These are phyloP conservation scores for Sclerospora graminicola DNA, from an alignment of 352 stramenopile genomes.

Conservation along the genomic window DNA sequence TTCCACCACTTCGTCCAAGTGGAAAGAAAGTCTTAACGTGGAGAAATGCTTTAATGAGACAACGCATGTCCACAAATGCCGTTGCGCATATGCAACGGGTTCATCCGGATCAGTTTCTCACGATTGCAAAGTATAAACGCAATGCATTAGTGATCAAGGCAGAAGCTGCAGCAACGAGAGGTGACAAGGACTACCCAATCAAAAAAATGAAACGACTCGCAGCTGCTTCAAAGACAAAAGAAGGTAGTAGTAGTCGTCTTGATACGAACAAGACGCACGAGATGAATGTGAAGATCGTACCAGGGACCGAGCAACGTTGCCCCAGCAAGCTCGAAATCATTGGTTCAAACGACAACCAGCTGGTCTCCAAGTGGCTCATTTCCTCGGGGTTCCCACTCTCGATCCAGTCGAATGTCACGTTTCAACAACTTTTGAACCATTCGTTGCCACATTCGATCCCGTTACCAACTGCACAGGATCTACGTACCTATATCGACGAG, in stretches of 20 bases:
- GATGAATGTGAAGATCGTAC: too few relatives aligned
- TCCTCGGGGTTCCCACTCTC: conserved; percentile 14
- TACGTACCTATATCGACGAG: conserved; percentile 14
- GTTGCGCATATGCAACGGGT: conserved; percentile 22
- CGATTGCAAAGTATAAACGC: conserved; percentile 13
- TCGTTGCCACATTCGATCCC: not conserved
- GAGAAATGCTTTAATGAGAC: conserved; percentile 22
- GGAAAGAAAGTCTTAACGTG: conserved; percentile 8
- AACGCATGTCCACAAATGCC: conserved; percentile 32
- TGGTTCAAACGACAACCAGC: not conserved
- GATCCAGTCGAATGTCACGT: conserved; percentile 7
- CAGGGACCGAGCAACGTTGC: not conserved
- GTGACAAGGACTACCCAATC: not conserved
- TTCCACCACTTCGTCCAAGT: conserved; percentile 1
- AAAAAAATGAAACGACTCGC: conserved; percentile 14
- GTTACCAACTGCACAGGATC: conserved; percentile 3
- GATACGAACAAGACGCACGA: not conserved
- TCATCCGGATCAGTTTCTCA: conserved; percentile 17
- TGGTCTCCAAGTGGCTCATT: conserved; percentile 22
- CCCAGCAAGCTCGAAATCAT: not conserved
- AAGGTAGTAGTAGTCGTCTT: too few relatives aligned
- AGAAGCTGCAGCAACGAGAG: not conserved
- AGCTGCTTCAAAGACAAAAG: conserved; percentile 3
- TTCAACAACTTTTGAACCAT: conserved; percentile 14
- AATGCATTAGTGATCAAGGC: conserved; percentile 1